Percentiles rank a stretch among this genome's conserved stretches.
phyloP scores from a whole-genome alignment of 306 rosid species.

The Urtica urens region DNA sequence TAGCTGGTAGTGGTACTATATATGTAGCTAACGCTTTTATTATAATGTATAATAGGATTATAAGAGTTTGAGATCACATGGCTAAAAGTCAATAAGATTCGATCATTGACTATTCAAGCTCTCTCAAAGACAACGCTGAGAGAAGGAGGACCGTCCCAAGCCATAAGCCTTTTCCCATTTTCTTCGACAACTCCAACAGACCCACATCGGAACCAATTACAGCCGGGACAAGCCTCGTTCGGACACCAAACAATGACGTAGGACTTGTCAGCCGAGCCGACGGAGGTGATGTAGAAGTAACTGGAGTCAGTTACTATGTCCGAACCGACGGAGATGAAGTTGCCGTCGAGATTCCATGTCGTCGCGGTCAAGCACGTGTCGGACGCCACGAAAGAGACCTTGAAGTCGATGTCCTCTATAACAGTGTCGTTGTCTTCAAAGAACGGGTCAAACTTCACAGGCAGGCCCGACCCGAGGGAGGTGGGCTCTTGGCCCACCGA shows the following conservation, averaged over 20 bases:
- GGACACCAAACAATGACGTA: not conserved
- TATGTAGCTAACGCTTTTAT: too few relatives aligned
- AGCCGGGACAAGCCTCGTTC: not conserved
- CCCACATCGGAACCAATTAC: not conserved
- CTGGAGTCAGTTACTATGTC: not conserved
- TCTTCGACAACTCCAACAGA: not conserved
- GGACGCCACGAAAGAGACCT: not conserved
- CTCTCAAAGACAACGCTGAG: not conserved
- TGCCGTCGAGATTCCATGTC: slow-evolving; percentile 1
- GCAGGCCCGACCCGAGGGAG: not conserved
- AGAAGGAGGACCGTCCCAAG: not conserved
- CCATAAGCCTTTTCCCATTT: not conserved
- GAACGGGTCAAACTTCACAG: slow-evolving; percentile 4
- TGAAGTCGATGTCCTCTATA: not conserved
- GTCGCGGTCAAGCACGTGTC: not conserved
- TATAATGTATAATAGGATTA: too few relatives aligned
- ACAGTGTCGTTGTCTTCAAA: not conserved
- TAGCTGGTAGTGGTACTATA: too few relatives aligned
- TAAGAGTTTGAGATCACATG: too few relatives aligned
- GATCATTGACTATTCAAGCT: not conserved
- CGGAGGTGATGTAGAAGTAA: not conserved
- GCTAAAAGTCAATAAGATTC: too few relatives aligned
- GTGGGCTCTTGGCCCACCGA: slow-evolving; percentile 1
- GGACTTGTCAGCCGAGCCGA: not conserved
- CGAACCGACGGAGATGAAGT: not conserved